phyloP scores from a whole-genome alignment of 306 rosid genomes.

The Inga oerstediana region DNA sequence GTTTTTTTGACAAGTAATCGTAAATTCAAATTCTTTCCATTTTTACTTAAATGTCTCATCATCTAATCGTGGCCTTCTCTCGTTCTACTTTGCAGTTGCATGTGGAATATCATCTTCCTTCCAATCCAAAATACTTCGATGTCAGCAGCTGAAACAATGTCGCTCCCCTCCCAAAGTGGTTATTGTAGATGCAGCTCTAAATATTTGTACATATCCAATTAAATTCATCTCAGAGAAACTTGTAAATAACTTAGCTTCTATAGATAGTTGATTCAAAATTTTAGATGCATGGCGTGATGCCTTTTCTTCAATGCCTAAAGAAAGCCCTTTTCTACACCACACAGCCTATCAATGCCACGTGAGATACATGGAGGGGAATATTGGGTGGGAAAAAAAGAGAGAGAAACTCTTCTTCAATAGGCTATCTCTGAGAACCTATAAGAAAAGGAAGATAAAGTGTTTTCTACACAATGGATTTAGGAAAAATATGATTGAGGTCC shows the following conservation, averaged over 20 bases:
- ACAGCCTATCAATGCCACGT: too few relatives aligned
- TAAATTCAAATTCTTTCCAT: background rate
- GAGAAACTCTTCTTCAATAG: background rate
- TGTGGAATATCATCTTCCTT: constrained; percentile 62
- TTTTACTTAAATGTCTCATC: background rate
- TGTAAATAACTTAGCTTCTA: constrained; percentile 34
- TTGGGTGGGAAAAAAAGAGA: background rate
- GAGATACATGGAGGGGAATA: too few relatives aligned
- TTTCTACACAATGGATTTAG: constrained; percentile 13
- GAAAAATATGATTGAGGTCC: too few relatives aligned
- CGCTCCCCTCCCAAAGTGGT: constrained; percentile 9
- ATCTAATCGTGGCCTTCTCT: background rate
- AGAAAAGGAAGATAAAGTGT: background rate
- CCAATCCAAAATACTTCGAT: constrained; percentile 59
- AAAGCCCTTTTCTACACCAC: too few relatives aligned
- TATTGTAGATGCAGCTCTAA: constrained; percentile 20
- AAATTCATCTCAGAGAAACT: constrained; percentile 24
- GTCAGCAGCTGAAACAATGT: constrained; percentile 37
- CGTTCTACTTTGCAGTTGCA: constrained; percentile 45
- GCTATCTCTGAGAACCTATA: background rate
- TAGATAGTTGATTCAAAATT: constrained; percentile 11
- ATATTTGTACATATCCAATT: constrained; percentile 36
- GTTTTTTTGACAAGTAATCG: constrained; percentile 4
- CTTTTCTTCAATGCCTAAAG: background rate
- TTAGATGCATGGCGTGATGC: background rate